Evolutionary conservation across 257 asterid genomes (phyloP).

Genomic region (Capsicum baccatum): DNA sequence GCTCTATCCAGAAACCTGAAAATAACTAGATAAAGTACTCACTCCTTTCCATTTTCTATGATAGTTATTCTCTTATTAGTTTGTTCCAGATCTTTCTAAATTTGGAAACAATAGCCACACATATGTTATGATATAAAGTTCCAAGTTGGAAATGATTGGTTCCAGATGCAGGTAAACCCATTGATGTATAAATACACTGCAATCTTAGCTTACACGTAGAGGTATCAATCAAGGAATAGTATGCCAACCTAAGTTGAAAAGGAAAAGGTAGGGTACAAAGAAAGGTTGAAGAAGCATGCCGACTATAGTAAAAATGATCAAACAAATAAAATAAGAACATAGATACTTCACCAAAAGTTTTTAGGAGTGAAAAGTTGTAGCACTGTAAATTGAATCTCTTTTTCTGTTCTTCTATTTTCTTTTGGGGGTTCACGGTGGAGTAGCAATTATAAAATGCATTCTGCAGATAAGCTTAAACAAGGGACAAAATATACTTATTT

Average conservation of each 20-base stretch:
- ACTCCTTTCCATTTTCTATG: neutral
- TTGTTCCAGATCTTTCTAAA: neutral
- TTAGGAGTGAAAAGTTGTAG: too few relatives aligned
- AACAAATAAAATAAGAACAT: too few relatives aligned
- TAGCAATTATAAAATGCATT: neutral
- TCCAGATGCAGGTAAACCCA: neutral
- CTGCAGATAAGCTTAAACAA: conserved; percentile 3
- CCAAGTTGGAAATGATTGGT: neutral
- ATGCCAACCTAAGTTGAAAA: neutral
- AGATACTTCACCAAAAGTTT: too few relatives aligned
- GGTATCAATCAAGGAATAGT: neutral
- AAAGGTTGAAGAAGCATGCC: conserved; percentile 13
- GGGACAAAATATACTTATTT: neutral
- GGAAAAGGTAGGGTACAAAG: neutral
- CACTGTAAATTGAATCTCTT: neutral
- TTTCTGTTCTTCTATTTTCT: neutral
- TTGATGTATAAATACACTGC: neutral
- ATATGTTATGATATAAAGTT: neutral
- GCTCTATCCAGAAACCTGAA: neutral
- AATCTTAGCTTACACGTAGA: neutral
- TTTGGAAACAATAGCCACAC: neutral
- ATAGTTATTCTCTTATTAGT: too few relatives aligned
- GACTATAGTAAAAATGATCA: neutral
- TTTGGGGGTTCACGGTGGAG: neutral
- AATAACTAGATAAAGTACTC: neutral